Percentiles rank a stretch among this genome's conserved stretches.
These are phyloP conservation scores for Sugiyamaella qingdaonensis DNA, from an alignment of 805 yeast genomes.

Conservation along the genomic window DNA sequence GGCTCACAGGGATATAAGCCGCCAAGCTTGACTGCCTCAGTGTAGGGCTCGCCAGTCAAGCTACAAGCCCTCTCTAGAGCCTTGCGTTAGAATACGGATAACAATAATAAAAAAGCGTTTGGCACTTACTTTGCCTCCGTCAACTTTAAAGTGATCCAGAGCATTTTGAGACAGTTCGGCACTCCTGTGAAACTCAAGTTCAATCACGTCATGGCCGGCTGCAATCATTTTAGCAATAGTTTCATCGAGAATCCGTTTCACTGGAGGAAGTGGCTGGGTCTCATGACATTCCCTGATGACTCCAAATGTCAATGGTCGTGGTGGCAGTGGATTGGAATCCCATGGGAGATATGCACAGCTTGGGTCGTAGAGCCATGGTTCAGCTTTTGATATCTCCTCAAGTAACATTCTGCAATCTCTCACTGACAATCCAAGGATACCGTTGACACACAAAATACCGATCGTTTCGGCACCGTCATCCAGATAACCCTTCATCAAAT, in stretches of 20 bases:
- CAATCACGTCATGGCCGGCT: conserved; percentile 19
- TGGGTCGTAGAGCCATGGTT: conserved; percentile 21
- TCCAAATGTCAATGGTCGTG: conserved; percentile 44
- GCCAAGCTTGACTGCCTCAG: not conserved
- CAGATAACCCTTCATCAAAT: conserved; percentile 44
- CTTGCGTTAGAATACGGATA: not conserved
- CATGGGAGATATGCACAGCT: conserved; percentile 5
- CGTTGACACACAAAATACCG: conserved; percentile 44
- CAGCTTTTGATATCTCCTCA: conserved; percentile 34
- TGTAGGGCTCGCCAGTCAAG: not conserved
- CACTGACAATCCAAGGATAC: conserved; percentile 60
- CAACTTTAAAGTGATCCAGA: not conserved
- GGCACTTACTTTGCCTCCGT: not conserved
- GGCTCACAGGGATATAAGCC: conserved; percentile 1
- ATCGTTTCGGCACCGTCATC: conserved; percentile 39
- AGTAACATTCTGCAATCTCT: conserved; percentile 69
- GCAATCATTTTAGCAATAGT: conserved; percentile 27
- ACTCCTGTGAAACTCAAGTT: conserved; percentile 18
- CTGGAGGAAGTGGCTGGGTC: conserved; percentile 31
- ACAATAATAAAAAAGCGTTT: not conserved
- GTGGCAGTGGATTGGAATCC: conserved; percentile 25
- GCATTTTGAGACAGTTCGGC: not conserved
- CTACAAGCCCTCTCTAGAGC: conserved; percentile 1
- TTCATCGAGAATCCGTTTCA: conserved; percentile 39
- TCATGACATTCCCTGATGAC: conserved; percentile 8